Evolutionary conservation across 768 basidiomycete species (phyloP).

Genomic region (Mycena rosella): DNA sequence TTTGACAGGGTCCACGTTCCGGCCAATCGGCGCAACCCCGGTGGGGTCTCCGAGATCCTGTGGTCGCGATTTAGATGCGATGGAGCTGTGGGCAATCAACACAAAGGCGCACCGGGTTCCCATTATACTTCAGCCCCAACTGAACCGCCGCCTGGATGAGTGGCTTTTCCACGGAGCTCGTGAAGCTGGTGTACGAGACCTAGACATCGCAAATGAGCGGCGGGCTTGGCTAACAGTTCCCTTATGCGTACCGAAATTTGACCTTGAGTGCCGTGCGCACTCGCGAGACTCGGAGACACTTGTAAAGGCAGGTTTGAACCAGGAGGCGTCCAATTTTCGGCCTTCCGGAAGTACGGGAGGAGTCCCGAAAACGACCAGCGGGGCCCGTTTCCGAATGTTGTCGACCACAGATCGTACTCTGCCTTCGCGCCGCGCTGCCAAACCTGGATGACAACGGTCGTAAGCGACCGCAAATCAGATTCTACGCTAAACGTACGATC

Average conservation of each 20-base stretch:
- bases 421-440: neutral
- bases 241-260: neutral
- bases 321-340: neutral
- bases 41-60: conserved; percentile 1
- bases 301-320: neutral
- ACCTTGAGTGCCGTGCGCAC: neutral
- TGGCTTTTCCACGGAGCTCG: neutral
- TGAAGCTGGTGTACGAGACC: neutral
- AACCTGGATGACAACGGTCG: too few relatives aligned
- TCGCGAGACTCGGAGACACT: neutral
- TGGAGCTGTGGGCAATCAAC: too few relatives aligned
- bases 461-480: too few relatives aligned
- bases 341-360: neutral
- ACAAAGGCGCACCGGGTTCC: neutral
- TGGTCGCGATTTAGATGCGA: too few relatives aligned
- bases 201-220: neutral
- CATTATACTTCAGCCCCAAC: neutral
- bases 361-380: neutral
- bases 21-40: neutral
- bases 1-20: neutral
- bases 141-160: neutral
- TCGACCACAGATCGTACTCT: conserved; percentile 1
- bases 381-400: neutral
- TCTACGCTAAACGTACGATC: too few relatives aligned
- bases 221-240: neutral